phyloP scores from a whole-genome alignment of 768 basidiomycete genomes.

The Lentinula aciculospora region DNA sequence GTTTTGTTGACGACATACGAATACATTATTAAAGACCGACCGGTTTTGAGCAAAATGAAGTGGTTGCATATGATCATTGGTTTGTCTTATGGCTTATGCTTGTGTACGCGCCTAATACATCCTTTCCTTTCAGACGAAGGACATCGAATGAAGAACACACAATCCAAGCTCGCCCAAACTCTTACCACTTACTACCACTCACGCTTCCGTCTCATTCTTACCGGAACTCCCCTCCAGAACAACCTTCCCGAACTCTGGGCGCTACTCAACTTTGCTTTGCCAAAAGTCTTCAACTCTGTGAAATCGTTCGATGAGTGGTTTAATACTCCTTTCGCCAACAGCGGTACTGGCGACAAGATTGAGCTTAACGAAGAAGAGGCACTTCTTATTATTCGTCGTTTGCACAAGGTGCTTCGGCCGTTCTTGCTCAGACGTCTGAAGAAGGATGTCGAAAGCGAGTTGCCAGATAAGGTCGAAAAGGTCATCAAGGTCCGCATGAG shows the following conservation, averaged over 20 bases:
- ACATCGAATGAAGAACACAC: conserved; percentile 97
- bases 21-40: conserved; percentile 97
- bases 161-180: conserved; percentile 82
- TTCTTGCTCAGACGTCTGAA: conserved; percentile 91
- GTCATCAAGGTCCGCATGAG: conserved; percentile 96
- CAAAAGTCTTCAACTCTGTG: conserved; percentile 97
- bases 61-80: conserved; percentile 99
- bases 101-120: not conserved
- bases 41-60: conserved; percentile 81
- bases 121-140: conserved; percentile 72
- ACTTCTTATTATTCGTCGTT: conserved; percentile 90
- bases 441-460: conserved; percentile 93
- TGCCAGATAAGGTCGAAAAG: conserved; percentile 97
- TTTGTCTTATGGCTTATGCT: conserved; percentile 24
- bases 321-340: conserved; percentile 98
- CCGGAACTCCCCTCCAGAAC: conserved; percentile 94
- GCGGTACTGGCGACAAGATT: conserved; percentile 97
- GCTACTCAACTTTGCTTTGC: conserved; percentile 89
- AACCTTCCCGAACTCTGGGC: conserved; percentile 96
- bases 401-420: conserved; percentile 93
- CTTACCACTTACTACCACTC: conserved; percentile 91
- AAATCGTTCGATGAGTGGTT: conserved; percentile 99
- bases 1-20: conserved; percentile 94
- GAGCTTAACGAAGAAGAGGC: conserved; percentile 99
- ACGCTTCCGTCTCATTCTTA: conserved; percentile 88